Percentiles rank a stretch among this genome's conserved stretches.
phyloP scores from a whole-genome alignment of 1,284 basidiomycete genomes.

The Boletellus deceptivus region DNA sequence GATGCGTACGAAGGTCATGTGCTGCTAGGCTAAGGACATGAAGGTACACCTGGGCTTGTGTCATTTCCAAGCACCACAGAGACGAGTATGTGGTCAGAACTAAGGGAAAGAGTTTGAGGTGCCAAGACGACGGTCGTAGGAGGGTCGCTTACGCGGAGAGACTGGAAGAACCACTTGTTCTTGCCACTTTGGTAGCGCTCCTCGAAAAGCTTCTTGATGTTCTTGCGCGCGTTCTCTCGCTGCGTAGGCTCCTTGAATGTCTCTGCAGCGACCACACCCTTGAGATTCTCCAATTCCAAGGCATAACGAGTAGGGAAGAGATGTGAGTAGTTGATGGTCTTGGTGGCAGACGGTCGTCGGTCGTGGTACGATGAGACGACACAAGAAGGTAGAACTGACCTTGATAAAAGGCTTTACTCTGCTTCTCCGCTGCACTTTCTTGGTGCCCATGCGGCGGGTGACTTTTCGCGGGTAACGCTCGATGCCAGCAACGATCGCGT shows the following conservation, averaged over 20 bases:
- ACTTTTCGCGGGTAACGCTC: constrained; percentile 97
- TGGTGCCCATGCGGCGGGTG: constrained; percentile 93
- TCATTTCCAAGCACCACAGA: constrained; percentile 12
- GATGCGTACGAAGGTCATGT: constrained; percentile 22
- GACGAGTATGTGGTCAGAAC: constrained; percentile 28
- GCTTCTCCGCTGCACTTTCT: constrained; percentile 86
- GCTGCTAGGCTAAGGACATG: constrained; percentile 27
- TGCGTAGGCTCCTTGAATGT: constrained; percentile 96
- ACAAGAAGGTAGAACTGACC: constrained; percentile 49
- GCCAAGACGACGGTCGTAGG: neutral
- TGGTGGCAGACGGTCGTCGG: neutral
- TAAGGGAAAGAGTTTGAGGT: constrained; percentile 14
- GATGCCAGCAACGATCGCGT: constrained; percentile 94
- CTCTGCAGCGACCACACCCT: constrained; percentile 78
- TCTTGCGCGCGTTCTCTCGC: constrained; percentile 93
- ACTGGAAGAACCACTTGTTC: constrained; percentile 94
- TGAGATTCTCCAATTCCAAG: constrained; percentile 90
- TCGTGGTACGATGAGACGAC: neutral
- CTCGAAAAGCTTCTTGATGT: constrained; percentile 92
- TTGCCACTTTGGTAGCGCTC: constrained; percentile 88
- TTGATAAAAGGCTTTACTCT: constrained; percentile 99
- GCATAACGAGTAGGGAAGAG: constrained; percentile 97
- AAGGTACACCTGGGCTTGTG: constrained; percentile 34
- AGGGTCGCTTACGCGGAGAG: constrained; percentile 61
- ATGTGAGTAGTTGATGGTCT: constrained; percentile 95